These are phyloP conservation scores for Wallacemonas sp. DNA, from an alignment of 208 protist genomes.

Conservation along the genomic window DNA sequence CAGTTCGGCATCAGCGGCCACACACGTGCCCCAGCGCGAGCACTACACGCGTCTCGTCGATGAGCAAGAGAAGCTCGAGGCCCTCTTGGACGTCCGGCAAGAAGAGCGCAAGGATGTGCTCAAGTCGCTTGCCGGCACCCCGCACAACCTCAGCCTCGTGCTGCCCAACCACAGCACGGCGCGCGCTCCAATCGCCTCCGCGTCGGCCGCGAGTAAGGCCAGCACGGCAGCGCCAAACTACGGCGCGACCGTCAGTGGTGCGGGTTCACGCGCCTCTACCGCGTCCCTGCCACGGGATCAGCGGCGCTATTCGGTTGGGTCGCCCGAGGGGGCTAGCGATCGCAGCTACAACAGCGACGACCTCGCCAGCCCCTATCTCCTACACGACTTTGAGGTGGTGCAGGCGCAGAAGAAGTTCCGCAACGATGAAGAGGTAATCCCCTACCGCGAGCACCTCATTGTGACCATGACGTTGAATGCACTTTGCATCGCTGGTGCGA, in stretches of 20 bases:
- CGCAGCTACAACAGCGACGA: conserved; percentile 4
- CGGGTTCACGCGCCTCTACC: no score
- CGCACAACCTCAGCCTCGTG: conserved; percentile 1
- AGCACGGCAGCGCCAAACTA: background rate
- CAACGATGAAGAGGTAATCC: conserved; percentile 45
- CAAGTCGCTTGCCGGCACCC: background rate
- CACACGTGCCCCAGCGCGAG: conserved; percentile 52
- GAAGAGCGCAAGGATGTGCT: conserved; percentile 1
- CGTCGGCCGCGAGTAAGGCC: background rate
- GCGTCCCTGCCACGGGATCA: no score
- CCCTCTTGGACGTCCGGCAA: conserved; percentile 7
- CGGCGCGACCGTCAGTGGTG: background rate
- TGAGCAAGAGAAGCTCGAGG: conserved; percentile 42
- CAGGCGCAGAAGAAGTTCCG: conserved; percentile 36
- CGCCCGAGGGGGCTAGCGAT: background rate
- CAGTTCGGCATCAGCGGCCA: conserved; percentile 56
- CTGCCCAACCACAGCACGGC: background rate
- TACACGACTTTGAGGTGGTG: conserved; percentile 20
- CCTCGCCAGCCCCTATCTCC: background rate
- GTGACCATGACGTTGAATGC: conserved; percentile 58
- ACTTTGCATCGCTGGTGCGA: conserved; percentile 44
- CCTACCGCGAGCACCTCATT: conserved; percentile 54
- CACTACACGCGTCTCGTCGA: conserved; percentile 42
- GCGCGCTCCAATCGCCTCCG: background rate
- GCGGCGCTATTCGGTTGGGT: no score